Evolutionary conservation across 2,329 filamentous ascomycete species (phyloP), one percentile per base, ranked within the genome.

Genomic region (Colletotrichum lini): DNA sequence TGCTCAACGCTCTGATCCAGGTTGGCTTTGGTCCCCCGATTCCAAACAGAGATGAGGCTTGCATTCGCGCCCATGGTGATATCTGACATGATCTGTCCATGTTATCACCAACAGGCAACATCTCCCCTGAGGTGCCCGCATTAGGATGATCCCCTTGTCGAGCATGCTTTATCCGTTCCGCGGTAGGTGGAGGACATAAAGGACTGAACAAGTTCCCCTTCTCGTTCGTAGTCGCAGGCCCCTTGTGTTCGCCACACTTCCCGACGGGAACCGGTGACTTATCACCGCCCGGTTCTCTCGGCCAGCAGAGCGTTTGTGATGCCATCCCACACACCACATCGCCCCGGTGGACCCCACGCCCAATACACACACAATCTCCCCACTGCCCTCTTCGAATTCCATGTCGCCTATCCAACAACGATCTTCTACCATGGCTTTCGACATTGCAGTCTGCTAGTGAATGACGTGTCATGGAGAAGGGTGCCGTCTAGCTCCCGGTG

Each of bases 221-320:
- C 45, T 58, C 15, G 61, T 30, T 65, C 35, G 47, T n/a, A 15
- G 21, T 15, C 2, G 9, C 16, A n/a, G 18, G 7, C 10, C 26
- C 16, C 18, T 58, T 35, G 9, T 52, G 38, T 40, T 57, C 40
- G 50, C 64, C 65, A 62, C 44, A 26, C 3, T 50, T 65, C 13
- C 50, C n/a, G 7, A 15, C 23, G 30, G 64, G 52, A 61, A 9
- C 45, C 2, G 15, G 15, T 21, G 7, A 62, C 4, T 12, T 7
- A 40, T 23, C 2, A 4, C 12, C 40, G 16, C 10, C 42, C 42
- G 10, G n/a, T 16, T 44, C 26, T 53, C 16, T 30, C 40, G 54
- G 23, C 12, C 16, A 26, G 61, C 44, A 53, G n/a, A 35, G 42
- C 58, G 68, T 71, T 71, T 71, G 68, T 62, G 26, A 60, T 40